These are phyloP conservation scores for Cinchona pubescens DNA, from an alignment of 257 asterid species.

Conservation along the genomic window DNA sequence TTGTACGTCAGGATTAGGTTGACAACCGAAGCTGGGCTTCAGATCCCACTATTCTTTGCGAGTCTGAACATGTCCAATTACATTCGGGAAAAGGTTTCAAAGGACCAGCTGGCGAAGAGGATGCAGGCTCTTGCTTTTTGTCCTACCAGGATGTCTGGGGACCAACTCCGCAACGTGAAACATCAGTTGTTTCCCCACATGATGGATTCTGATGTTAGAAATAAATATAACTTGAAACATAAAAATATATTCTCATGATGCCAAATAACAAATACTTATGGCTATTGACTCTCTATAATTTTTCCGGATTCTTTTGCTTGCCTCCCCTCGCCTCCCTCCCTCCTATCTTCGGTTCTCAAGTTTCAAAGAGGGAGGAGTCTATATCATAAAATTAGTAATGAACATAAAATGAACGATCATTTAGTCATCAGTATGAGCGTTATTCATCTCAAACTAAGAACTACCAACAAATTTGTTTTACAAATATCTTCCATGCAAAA, in stretches of 20 bases:
- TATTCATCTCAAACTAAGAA: not conserved
- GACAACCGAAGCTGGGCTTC: not conserved
- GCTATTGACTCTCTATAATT: too few relatives aligned
- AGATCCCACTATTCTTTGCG: not conserved
- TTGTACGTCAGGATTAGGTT: not conserved
- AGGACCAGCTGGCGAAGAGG: constrained; percentile 55
- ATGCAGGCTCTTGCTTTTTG: constrained; percentile 73
- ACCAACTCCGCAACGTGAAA: constrained; percentile 79
- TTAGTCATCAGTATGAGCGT: not conserved
- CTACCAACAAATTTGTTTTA: not conserved
- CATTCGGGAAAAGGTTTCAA: constrained; percentile 40
- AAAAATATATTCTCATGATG: too few relatives aligned
- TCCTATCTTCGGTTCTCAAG: not conserved
- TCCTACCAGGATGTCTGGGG: constrained; percentile 86
- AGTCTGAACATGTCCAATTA: not conserved
- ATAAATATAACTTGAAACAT: too few relatives aligned
- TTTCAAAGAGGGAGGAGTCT: not conserved
- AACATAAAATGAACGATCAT: not conserved
- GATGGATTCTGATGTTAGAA: constrained; percentile 6
- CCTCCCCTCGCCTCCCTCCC: not conserved
- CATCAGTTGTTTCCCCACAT: constrained; percentile 84
- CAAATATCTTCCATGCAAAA: not conserved
- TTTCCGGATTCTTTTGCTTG: not conserved
- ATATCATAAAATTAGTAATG: too few relatives aligned
- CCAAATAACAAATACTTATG: not conserved